These are phyloP conservation scores for Trichoderma gamsii DNA, from an alignment of 495 filamentous ascomycete genomes.

Conservation along the genomic window DNA sequence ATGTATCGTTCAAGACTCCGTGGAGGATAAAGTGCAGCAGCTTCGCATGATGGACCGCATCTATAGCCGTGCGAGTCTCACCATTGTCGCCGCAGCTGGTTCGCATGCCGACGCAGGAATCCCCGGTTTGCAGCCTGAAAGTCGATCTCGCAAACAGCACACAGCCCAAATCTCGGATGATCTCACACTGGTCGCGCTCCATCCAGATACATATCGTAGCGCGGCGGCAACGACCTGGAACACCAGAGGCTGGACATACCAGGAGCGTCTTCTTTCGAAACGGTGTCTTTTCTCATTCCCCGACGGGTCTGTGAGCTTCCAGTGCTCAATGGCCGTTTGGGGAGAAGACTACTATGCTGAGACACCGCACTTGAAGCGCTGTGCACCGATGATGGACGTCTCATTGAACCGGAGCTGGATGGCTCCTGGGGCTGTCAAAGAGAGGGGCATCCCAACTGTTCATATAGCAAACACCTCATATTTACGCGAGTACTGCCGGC, in stretches of 20 bases:
- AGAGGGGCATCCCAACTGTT: neutral
- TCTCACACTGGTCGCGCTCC: neutral
- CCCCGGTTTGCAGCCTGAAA: neutral
- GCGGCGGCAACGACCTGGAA: neutral
- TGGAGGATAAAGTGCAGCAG: slow-evolving; percentile 13
- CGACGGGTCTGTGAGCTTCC: neutral
- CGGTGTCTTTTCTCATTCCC: neutral
- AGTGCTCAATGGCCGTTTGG: neutral
- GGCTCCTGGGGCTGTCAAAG: neutral
- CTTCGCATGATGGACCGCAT: slow-evolving; percentile 19
- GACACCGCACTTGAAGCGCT: neutral
- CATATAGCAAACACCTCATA: neutral
- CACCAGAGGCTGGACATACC: neutral
- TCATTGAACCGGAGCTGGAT: neutral
- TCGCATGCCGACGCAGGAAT: slow-evolving; percentile 2
- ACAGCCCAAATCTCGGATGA: neutral
- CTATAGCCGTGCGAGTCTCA: slow-evolving; percentile 19
- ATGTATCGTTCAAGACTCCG: slow-evolving; percentile 22
- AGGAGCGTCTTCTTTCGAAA: neutral
- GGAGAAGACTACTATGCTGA: neutral
- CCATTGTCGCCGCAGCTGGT: slow-evolving; percentile 18
- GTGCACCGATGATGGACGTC: neutral
- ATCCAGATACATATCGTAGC: neutral
- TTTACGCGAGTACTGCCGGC: neutral
- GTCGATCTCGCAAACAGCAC: neutral